These are phyloP conservation scores for Conticribra guillardii DNA, from an alignment of 108 stramenopile species.

Conservation along the genomic window DNA sequence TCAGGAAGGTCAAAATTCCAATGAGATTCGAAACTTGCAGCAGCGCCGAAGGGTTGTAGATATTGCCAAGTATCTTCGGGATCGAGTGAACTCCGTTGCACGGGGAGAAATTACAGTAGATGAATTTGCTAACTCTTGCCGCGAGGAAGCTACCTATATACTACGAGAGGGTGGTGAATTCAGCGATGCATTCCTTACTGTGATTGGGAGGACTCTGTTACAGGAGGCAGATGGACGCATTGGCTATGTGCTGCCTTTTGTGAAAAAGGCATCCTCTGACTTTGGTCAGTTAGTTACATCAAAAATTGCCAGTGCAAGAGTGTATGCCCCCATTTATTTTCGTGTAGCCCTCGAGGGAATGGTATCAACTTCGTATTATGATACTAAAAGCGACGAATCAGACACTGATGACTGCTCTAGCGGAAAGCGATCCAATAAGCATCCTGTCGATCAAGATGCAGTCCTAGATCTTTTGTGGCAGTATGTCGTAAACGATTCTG, in stretches of 20 bases:
- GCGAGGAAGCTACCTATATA: slow-evolving; percentile 12
- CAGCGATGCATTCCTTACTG: slow-evolving; percentile 6
- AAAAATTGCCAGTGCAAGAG: slow-evolving; percentile 24
- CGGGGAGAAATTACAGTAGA: slow-evolving; percentile 19
- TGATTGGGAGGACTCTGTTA: slow-evolving; percentile 17
- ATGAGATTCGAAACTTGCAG: slow-evolving; percentile 21
- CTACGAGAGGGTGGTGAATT: slow-evolving; percentile 15
- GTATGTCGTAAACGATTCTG: slow-evolving; percentile 17
- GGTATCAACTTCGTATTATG: slow-evolving; percentile 6
- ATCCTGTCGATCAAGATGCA: slow-evolving; percentile 31
- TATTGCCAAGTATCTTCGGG: slow-evolving; percentile 49
- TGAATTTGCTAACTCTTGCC: slow-evolving; percentile 10
- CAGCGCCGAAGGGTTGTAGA: slow-evolving; percentile 50
- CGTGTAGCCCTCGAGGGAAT: slow-evolving; percentile 22
- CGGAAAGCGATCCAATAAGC: slow-evolving; percentile 6
- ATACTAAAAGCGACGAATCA: background rate
- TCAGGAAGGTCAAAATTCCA: slow-evolving; percentile 2
- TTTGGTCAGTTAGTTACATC: slow-evolving; percentile 3
- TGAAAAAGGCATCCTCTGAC: slow-evolving; percentile 17
- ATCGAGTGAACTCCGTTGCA: slow-evolving; percentile 28
- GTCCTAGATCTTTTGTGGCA: slow-evolving; percentile 27
- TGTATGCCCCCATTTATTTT: slow-evolving; percentile 31
- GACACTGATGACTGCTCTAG: slow-evolving; percentile 4
- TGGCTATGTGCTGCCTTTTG: slow-evolving; percentile 25
- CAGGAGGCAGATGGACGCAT: slow-evolving; percentile 28